Percentiles rank a stretch among this genome's conserved stretches.
phyloP scores from a whole-genome alignment of 164 flowering plant species.

The Tetrastigma voinierianum region DNA sequence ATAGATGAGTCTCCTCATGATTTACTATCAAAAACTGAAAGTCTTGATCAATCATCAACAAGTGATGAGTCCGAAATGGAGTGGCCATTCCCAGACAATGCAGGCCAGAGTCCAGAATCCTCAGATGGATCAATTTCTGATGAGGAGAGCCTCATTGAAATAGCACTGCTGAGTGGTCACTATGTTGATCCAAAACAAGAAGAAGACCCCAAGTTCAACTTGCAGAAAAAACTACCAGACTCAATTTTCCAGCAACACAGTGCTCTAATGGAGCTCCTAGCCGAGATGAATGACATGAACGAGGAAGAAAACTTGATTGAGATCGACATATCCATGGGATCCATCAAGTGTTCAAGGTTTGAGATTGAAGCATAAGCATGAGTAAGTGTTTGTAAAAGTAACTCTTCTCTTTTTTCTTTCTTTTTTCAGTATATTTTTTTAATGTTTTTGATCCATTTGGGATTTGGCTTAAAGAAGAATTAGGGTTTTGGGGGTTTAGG shows the following conservation, averaged over 20 bases:
- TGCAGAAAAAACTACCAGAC: constrained; percentile 22
- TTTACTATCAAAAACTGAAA: constrained; percentile 37
- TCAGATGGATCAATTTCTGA: constrained; percentile 79
- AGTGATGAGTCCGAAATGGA: constrained; percentile 53
- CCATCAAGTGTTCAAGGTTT: constrained; percentile 60
- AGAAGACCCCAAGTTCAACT: constrained; percentile 18
- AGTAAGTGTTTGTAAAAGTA: background rate
- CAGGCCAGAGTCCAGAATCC: constrained; percentile 26
- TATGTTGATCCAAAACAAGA: constrained; percentile 32
- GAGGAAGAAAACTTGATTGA: constrained; percentile 70
- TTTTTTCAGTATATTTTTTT: background rate
- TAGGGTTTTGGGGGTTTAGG: background rate
- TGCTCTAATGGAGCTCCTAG: constrained; percentile 47
- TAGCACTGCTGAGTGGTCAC: constrained; percentile 71
- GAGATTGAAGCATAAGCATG: constrained; percentile 45
- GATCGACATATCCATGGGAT: constrained; percentile 65
- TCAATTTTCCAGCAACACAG: constrained; percentile 33
- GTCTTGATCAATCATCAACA: constrained; percentile 36
- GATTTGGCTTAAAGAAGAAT: constrained; percentile 5
- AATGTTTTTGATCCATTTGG: constrained; percentile 20
- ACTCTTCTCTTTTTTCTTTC: background rate
- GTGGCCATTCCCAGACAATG: constrained; percentile 31
- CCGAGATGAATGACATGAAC: constrained; percentile 58
- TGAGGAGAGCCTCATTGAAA: constrained; percentile 84
- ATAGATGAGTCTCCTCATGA: constrained; percentile 20